Conservation (phyloP, 2,329 filamentous ascomycete species). For the Sclerotinia nivalis region DNA sequence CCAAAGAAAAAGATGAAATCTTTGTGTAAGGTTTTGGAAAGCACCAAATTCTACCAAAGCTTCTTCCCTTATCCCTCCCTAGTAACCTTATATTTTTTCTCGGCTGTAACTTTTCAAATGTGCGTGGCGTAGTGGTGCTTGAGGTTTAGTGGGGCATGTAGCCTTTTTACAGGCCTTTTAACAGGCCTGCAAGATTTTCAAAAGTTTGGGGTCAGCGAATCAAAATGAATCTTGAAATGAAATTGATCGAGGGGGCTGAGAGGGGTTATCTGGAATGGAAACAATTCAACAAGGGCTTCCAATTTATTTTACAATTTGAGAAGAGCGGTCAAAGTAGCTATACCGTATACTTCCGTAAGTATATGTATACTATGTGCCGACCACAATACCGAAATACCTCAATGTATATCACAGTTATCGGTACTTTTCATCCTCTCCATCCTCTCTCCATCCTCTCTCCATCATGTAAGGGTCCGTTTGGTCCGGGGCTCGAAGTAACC, state of each 20-base stretch:
- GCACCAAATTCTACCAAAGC: conserved; percentile 5
- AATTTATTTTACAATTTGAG: not conserved
- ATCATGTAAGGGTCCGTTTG: not conserved
- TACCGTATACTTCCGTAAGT: no score
- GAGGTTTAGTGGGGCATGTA: not conserved
- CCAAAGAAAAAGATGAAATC: conserved; percentile 1
- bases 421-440: no score
- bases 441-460: not conserved
- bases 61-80: not conserved
- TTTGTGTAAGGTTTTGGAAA: conserved; percentile 10
- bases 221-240: not conserved
- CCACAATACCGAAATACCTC: no score
- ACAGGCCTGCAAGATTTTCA: not conserved
- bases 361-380: no score
- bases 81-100: not conserved
- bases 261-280: not conserved
- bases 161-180: not conserved
- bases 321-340: not conserved
- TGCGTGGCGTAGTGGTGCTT: not conserved
- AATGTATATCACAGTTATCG: no score
- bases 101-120: conserved; percentile 7
- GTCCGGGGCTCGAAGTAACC: not conserved
- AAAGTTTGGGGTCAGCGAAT: not conserved
- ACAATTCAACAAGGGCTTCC: not conserved
- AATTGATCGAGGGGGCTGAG: not conserved